phyloP scores from a whole-genome alignment of 1,139 yeast genomes.

The Suhomyces bolitotheri region DNA sequence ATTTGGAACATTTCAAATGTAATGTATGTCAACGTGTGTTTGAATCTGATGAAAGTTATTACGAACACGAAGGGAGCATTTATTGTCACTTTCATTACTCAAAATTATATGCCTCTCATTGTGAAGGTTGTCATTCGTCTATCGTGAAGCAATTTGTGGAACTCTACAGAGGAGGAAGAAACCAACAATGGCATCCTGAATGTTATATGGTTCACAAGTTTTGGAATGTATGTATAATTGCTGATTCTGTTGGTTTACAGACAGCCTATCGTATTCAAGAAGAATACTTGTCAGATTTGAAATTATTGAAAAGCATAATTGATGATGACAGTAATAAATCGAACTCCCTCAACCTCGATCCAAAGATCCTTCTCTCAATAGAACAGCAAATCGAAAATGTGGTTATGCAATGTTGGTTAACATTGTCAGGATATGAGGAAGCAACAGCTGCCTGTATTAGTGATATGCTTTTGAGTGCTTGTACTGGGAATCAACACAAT shows the following conservation, averaged over 20 bases:
- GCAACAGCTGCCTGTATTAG: conserved; percentile 89
- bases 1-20: conserved; percentile 93
- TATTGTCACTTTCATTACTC: conserved; percentile 94
- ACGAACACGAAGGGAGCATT: conserved; percentile 80
- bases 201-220: conserved; percentile 97
- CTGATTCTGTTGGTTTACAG: conserved; percentile 60
- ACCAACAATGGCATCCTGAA: conserved; percentile 99
- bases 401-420: conserved; percentile 84
- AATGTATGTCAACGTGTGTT: conserved; percentile 84
- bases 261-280: conserved; percentile 25
- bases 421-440: conserved; percentile 87
- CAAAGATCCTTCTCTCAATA: conserved; percentile 52
- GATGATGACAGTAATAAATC: conserved; percentile 10
- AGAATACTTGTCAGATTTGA: conserved; percentile 13
- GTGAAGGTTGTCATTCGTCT: conserved; percentile 92
- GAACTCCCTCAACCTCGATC: conserved; percentile 33
- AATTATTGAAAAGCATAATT: conserved; percentile 13
- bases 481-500: conserved; percentile 67
- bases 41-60: conserved; percentile 89
- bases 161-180: conserved; percentile 86
- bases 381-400: conserved; percentile 69
- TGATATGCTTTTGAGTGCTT: conserved; percentile 86
- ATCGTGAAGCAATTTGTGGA: conserved; percentile 94
- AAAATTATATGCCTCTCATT: conserved; percentile 77
- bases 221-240: conserved; percentile 86